A percentile compares a stretch with the other conserved stretches of the same genome.
Conservation (phyloP, 2,329 filamentous ascomycete species). For the Trichoderma gracile region DNA sequence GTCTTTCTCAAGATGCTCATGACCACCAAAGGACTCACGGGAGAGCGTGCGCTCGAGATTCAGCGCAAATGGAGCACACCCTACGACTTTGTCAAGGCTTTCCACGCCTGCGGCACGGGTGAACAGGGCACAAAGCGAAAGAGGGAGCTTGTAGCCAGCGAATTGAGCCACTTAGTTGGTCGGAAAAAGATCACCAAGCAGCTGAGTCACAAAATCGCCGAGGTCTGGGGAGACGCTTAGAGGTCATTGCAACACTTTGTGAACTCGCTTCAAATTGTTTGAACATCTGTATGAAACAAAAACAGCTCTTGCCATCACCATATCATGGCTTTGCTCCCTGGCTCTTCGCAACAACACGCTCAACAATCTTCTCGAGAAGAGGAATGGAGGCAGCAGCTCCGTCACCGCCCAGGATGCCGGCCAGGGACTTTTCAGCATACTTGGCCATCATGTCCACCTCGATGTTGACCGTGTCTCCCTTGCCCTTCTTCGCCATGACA, state of each 20-base stretch:
- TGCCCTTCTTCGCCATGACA: conserved; percentile 74
- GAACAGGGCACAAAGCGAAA: conserved; percentile 57
- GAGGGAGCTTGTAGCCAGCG: conserved; percentile 59
- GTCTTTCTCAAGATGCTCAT: conserved; percentile 84
- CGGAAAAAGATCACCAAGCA: conserved; percentile 67
- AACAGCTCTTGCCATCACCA: not conserved
- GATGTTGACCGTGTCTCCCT: conserved; percentile 82
- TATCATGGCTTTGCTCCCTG: conserved; percentile 33
- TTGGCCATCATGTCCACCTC: conserved; percentile 89
- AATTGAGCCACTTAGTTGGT: conserved; percentile 60
- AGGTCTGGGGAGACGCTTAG: conserved; percentile 65
- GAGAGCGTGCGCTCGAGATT: conserved; percentile 77
- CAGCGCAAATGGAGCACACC: conserved; percentile 78
- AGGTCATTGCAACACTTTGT: not conserved
- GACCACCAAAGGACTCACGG: conserved; percentile 73
- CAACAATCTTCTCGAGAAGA: conserved; percentile 70
- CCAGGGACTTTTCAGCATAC: conserved; percentile 86
- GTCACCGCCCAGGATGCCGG: conserved; percentile 62
- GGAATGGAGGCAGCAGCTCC: conserved; percentile 54
- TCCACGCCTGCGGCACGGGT: conserved; percentile 53
- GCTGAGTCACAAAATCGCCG: conserved; percentile 68
- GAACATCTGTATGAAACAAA: conserved; percentile 5
- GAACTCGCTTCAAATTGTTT: not conserved
- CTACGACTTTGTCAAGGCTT: conserved; percentile 68
- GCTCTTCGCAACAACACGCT: conserved; percentile 71